These are phyloP conservation scores for Parastagonospora nodorum DNA, from an alignment of 2,329 filamentous ascomycete genomes.

Conservation along the genomic window DNA sequence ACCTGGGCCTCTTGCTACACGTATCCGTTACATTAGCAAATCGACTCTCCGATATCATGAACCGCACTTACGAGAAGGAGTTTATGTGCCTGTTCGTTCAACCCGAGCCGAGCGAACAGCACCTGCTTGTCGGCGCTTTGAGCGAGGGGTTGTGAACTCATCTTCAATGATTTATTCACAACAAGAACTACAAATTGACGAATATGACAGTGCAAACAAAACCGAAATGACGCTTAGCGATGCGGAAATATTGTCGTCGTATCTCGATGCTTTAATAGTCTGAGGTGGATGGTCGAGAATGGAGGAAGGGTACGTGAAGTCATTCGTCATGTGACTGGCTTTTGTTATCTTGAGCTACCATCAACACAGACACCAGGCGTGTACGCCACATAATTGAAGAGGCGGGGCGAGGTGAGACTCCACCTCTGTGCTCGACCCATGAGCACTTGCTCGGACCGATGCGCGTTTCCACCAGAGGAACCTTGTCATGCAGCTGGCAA, in stretches of 20 bases:
- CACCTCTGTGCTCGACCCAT: constrained; percentile 13
- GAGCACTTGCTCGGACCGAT: constrained; percentile 23
- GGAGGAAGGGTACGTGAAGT: neutral
- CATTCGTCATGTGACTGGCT: constrained; percentile 29
- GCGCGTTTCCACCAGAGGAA: constrained; percentile 25
- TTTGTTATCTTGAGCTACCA: constrained; percentile 23
- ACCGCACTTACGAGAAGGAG: constrained; percentile 50
- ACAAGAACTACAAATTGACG: neutral
- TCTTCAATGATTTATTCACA: constrained; percentile 7
- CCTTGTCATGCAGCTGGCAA: constrained; percentile 22
- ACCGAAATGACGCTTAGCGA: constrained; percentile 12
- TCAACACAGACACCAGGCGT: constrained; percentile 17
- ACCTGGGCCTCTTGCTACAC: constrained; percentile 50
- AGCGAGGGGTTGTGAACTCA: constrained; percentile 38
- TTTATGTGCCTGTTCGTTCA: constrained; percentile 50
- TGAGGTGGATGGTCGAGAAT: neutral
- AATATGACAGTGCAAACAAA: constrained; percentile 6
- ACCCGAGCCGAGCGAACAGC: constrained; percentile 50
- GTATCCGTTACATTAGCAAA: constrained; percentile 9
- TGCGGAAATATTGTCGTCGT: neutral
- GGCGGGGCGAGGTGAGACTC: constrained; percentile 21
- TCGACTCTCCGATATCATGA: neutral
- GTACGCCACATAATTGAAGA: constrained; percentile 22
- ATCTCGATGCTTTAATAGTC: constrained; percentile 27
- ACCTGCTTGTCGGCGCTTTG: constrained; percentile 53